Conservation (phyloP, 257 asterid genomes). For the Penstemon davidsonii region DNA sequence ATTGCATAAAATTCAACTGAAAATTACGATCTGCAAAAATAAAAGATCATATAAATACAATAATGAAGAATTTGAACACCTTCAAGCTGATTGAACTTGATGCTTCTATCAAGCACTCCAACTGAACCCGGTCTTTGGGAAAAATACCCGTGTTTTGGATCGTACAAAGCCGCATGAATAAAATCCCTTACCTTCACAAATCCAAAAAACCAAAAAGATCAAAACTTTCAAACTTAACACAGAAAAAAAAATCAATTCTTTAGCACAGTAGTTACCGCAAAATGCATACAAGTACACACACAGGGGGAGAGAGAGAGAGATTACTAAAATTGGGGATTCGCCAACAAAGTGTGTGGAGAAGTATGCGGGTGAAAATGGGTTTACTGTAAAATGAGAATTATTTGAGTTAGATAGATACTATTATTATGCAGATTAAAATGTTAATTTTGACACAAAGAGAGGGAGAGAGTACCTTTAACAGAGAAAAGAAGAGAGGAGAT, state of each 20-base stretch:
- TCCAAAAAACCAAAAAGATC: not conserved
- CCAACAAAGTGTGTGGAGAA: constrained; percentile 69
- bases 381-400: constrained; percentile 43
- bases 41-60: constrained; percentile 8
- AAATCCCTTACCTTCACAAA: constrained; percentile 77
- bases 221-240: constrained; percentile 6
- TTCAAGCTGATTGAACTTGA: constrained; percentile 73
- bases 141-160: constrained; percentile 78
- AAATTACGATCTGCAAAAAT: constrained; percentile 7
- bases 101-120: constrained; percentile 85
- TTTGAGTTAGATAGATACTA: constrained; percentile 5
- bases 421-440: not conserved
- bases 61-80: constrained; percentile 43
- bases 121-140: constrained; percentile 85
- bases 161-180: constrained; percentile 77
- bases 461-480: constrained; percentile 47
- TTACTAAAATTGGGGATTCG: constrained; percentile 72
- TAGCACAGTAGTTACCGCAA: not conserved
- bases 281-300: not conserved
- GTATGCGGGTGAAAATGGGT: constrained; percentile 47
- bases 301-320: constrained; percentile 4
- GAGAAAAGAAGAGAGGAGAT: constrained; percentile 37
- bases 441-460: not conserved
- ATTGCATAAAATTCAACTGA: not conserved
- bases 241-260: constrained; percentile 25